phyloP scores from a whole-genome alignment of 441 rosid species.

The Adansonia gregorii region DNA sequence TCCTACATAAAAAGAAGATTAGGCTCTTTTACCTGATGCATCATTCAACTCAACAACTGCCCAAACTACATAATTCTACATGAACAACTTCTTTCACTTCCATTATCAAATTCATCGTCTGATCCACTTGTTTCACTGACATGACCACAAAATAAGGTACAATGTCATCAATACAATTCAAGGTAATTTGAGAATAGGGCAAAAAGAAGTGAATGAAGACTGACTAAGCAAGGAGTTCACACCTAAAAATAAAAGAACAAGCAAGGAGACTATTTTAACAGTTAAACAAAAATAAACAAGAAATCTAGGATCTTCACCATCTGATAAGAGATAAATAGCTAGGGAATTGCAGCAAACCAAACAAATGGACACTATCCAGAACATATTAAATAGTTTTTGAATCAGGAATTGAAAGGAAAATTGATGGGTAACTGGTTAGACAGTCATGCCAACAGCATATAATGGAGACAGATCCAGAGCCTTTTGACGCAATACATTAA shows the following conservation, averaged over 20 bases:
- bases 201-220: neutral
- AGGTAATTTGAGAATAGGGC: neutral
- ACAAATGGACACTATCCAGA: neutral
- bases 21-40: conserved; percentile 24
- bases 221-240: neutral
- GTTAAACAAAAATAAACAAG: neutral
- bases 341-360: neutral
- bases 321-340: neutral
- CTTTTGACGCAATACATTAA: neutral
- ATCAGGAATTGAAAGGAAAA: neutral
- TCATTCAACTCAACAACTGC: conserved; percentile 11
- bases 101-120: conserved; percentile 71
- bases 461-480: neutral
- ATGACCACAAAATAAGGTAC: conserved; percentile 26
- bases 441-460: neutral
- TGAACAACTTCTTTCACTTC: conserved; percentile 69
- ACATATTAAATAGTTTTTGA: neutral
- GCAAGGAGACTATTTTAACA: neutral
- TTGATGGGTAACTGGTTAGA: neutral
- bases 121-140: conserved; percentile 81
- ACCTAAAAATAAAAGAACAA: neutral
- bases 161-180: conserved; percentile 26
- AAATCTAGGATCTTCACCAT: neutral
- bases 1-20: conserved; percentile 27
- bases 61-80: conserved; percentile 75